Evolutionary conservation across 225 moss, liverwort and hornwort genomes (phyloP).

Genomic region (Bryum argenteum): DNA sequence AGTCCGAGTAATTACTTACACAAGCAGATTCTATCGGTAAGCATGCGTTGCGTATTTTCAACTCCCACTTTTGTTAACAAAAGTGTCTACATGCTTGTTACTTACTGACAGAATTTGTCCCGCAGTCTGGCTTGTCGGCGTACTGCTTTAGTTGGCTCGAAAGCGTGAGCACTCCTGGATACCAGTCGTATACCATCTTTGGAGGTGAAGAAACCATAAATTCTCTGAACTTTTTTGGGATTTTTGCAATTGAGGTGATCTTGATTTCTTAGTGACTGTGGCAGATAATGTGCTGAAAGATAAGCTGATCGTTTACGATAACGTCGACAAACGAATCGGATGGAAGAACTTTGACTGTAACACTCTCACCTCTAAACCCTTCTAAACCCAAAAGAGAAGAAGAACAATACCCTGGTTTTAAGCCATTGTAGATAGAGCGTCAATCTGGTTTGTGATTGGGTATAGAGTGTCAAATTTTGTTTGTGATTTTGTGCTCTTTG

Average conservation of each 20-base stretch:
- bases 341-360: slow-evolving; percentile 85
- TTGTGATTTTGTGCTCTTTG: too few relatives aligned
- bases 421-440: too few relatives aligned
- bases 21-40: slow-evolving; percentile 40
- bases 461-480: too few relatives aligned
- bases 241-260: background rate
- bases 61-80: background rate
- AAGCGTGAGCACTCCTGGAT: slow-evolving; percentile 44
- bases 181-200: slow-evolving; percentile 47
- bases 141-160: slow-evolving; percentile 63
- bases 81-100: background rate
- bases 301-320: slow-evolving; percentile 84
- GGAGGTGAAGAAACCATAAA: slow-evolving; percentile 38
- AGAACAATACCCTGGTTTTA: background rate
- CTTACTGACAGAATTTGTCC: background rate
- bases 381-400: background rate
- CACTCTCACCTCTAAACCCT: slow-evolving; percentile 17
- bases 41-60: background rate
- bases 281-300: slow-evolving; percentile 90
- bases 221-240: too few relatives aligned
- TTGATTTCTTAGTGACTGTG: slow-evolving; percentile 17
- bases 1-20: slow-evolving; percentile 58
- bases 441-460: too few relatives aligned
- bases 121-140: slow-evolving; percentile 48
- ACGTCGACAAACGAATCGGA: slow-evolving; percentile 57